These are phyloP conservation scores for Vaccinium darrowii DNA, from an alignment of 148 eudicot genomes.

Conservation along the genomic window DNA sequence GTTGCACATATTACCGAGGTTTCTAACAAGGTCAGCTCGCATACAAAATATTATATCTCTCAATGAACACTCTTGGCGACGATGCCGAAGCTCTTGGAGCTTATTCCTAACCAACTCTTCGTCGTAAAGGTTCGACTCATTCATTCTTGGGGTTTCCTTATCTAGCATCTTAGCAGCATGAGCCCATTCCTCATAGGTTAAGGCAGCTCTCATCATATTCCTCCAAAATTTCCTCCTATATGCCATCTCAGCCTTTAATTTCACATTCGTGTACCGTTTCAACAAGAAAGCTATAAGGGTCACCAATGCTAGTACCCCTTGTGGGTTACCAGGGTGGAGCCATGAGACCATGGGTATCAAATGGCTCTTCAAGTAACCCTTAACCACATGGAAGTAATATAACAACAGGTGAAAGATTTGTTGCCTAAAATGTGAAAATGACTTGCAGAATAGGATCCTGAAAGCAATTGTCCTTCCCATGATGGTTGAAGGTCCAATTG, in stretches of 20 bases:
- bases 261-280: slow-evolving; percentile 79
- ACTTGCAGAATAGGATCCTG: slow-evolving; percentile 75
- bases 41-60: slow-evolving; percentile 83
- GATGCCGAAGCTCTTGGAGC: slow-evolving; percentile 76
- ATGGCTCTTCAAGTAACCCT: slow-evolving; percentile 25
- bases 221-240: slow-evolving; percentile 94
- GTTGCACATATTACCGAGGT: slow-evolving; percentile 95
- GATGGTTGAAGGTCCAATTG: slow-evolving; percentile 72
- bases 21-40: slow-evolving; percentile 88
- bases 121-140: slow-evolving; percentile 74
- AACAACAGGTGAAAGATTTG: slow-evolving; percentile 36
- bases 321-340: slow-evolving; percentile 90
- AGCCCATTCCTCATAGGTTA: slow-evolving; percentile 89
- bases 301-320: slow-evolving; percentile 76
- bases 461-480: slow-evolving; percentile 86
- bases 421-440: slow-evolving; percentile 64
- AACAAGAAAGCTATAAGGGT: slow-evolving; percentile 67
- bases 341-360: slow-evolving; percentile 70
- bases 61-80: slow-evolving; percentile 79
- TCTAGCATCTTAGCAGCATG: slow-evolving; percentile 94
- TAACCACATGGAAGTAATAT: slow-evolving; percentile 31
- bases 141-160: slow-evolving; percentile 63
- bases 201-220: slow-evolving; percentile 83
- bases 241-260: slow-evolving; percentile 72
- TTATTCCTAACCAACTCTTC: slow-evolving; percentile 83